Evolutionary conservation across 208 protist species (phyloP), one percentile per base, ranked within the genome.

Genomic region (Acanthamoeba lenticulata): DNA sequence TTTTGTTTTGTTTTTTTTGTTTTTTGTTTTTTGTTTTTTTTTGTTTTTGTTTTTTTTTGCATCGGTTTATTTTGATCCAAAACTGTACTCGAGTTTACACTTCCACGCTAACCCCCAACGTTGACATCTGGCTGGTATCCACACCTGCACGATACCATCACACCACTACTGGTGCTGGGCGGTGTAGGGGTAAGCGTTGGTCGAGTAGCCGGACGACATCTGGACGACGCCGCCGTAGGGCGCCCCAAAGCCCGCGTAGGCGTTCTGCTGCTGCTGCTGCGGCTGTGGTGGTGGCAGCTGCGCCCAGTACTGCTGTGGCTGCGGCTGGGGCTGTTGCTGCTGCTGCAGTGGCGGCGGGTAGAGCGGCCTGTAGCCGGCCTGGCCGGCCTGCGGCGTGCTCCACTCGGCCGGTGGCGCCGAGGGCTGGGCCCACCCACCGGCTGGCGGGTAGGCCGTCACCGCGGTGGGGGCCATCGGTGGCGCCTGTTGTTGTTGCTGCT

Each of bases 221-320:
- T 74, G 65, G 29, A 74, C 65, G 5, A 74, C 65, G 65, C 65
- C 65, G 65, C 65, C 65, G 29, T 74, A 74, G n/a, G 65, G 65
- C 15, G 65, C 65, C 15, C 38, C 6, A 29, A 21, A 21, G 17
- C 65, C 65, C 29, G 17, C n/a, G 65, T 74, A 74, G 13, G 11
- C 36, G 65, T 29, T 40, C 65, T 74, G 65, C n/a, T 21, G 65
- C n/a, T 11, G 65, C 38, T 21, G 65, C 65, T 34, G 65, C n/a
- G 65, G 52, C 52, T 60, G 52, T 15, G 52, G 52, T 24, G 21
- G 52, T 5, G 9, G 52, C 15, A 29, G 52, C 9, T 60, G 3
- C 47, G 11, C 15, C 45, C 15, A 15, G 45, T 49, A 49, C 47
- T 55, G 47, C 47, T 55, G 47, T 4, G 47, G 47, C 2, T 69